Evolutionary conservation across 352 stramenopile species (phyloP), one percentile per base, ranked within the genome.

Genomic region (Globisporangium nodosum): DNA sequence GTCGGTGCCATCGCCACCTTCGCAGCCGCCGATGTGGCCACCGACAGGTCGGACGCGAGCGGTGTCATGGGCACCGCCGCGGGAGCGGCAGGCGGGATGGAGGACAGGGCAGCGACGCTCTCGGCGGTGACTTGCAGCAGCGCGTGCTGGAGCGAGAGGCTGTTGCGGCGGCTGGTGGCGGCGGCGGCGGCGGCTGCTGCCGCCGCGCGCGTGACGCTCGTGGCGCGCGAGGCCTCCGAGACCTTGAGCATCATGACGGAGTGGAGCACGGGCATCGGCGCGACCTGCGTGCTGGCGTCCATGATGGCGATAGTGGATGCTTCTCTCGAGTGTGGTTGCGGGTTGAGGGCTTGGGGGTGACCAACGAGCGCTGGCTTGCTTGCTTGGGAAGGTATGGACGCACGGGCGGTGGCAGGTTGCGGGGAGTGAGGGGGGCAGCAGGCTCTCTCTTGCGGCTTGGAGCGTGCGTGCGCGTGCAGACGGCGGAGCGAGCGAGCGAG

Each of bases 61-160:
- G 75, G 74, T 4, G 75, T 85, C 73, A 85, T 77, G 49, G 75
- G 75, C 11, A 45, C 42, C 15, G 71, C 59, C n/a, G 52, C 16
- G 11, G 56, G 27, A 5, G 49, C 35, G 15, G 49, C 27, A 47
- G 12, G 58, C 13, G 54, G 21, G 6, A 50, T 21, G 13, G 45
- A n/a, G 33, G 70, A 46, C 8, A 54, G 24, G 24, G 24, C 51
- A 20, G 43, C 20, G 4, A 53, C 56, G 66, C 63, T 70, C 35
- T 68, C 61, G 18, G 56, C 42, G 18, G 61, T 33, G 9, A 64
- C 56, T 27, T 59, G 61, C 31, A 67, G 43, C n/a, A 57, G 35
- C n/a, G 37, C 61, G 58, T 82, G 75, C 45, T 82, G 70, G 42
- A 85, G 63, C 54, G 70, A 74, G 50, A 85, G 73, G 12, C 74